A percentile compares a stretch with the other conserved stretches of the same genome.
These are phyloP conservation scores for Apostasia ramifera DNA, from an alignment of 106 monocot species.

Conservation along the genomic window DNA sequence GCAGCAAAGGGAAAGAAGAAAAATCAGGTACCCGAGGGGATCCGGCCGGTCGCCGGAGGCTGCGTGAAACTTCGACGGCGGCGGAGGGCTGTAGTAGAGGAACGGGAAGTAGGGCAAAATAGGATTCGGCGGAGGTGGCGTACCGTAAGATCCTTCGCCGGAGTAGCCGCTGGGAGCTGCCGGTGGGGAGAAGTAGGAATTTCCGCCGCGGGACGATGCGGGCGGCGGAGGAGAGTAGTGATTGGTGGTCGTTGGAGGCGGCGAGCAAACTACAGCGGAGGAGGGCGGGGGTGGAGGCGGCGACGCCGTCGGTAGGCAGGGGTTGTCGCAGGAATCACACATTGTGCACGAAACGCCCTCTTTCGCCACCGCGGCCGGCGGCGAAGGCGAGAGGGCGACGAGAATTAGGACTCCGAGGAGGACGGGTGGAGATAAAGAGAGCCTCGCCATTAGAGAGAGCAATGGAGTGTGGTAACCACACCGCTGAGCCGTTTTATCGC, in stretches of 20 bases:
- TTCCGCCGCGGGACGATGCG: not conserved
- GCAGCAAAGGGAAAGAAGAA: no score
- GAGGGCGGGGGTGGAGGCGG: constrained; percentile 15
- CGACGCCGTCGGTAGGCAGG: constrained; percentile 16
- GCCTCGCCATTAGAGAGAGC: not conserved
- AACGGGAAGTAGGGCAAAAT: constrained; percentile 22
- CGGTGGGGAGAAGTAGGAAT: constrained; percentile 5
- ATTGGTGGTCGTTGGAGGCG: constrained; percentile 7
- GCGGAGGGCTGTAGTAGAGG: constrained; percentile 14
- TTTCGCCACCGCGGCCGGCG: no score
- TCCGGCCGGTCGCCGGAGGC: not conserved
- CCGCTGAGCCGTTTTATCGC: no score
- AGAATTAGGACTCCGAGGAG: not conserved
- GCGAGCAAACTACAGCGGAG: not conserved
- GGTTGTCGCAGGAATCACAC: constrained; percentile 22
- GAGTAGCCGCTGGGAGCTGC: not conserved
- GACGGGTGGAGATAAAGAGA: not conserved
- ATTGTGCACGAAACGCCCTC: constrained; percentile 12
- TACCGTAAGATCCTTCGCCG: not conserved
- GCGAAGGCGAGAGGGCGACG: not conserved
- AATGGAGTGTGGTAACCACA: not conserved
- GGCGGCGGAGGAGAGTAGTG: constrained; percentile 14
- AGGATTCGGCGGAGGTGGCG: constrained; percentile 23
- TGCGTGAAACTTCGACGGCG: not conserved
- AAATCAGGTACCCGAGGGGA: not conserved